phyloP scores from a whole-genome alignment of 2,329 filamentous ascomycete genomes.

The Tolypocladium cylindrosporum region DNA sequence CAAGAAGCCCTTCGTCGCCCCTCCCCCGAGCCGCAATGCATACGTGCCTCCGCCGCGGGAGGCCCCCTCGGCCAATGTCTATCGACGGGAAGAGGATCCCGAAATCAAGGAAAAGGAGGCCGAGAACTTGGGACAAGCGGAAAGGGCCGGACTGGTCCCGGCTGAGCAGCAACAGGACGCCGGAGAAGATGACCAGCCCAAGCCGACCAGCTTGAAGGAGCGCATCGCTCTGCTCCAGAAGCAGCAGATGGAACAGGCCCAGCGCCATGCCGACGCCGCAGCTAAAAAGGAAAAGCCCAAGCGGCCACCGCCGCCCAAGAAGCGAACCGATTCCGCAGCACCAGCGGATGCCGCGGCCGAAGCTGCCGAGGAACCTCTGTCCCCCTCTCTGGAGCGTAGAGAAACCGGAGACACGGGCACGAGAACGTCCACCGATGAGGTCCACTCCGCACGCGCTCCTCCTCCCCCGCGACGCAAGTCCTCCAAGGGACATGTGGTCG shows the following conservation, averaged over 20 bases:
- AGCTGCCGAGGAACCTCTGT: conserved; percentile 17
- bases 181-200: conserved; percentile 69
- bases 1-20: conserved; percentile 94
- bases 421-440: conserved; percentile 41
- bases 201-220: conserved; percentile 89
- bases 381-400: conserved; percentile 30
- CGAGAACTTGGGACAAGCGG: conserved; percentile 56
- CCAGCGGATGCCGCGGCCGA: conserved; percentile 18
- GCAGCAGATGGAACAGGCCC: conserved; percentile 83
- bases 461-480: conserved; percentile 42
- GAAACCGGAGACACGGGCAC: conserved; percentile 36
- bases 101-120: conserved; percentile 55
- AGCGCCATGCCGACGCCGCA: conserved; percentile 66
- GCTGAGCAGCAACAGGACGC: conserved; percentile 32
- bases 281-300: conserved; percentile 85
- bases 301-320: conserved; percentile 57
- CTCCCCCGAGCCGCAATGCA: conserved; percentile 84
- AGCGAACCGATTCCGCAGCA: conserved; percentile 38
- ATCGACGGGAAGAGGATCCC: conserved; percentile 81
- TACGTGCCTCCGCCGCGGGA: conserved; percentile 73
- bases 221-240: conserved; percentile 89
- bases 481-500: conserved; percentile 32
- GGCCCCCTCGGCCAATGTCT: conserved; percentile 61
- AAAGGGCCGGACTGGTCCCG: conserved; percentile 53
- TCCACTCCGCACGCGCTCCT: conserved; percentile 22